These are phyloP conservation scores for Angomonas deanei DNA, from an alignment of 208 protist species.

Conservation along the genomic window DNA sequence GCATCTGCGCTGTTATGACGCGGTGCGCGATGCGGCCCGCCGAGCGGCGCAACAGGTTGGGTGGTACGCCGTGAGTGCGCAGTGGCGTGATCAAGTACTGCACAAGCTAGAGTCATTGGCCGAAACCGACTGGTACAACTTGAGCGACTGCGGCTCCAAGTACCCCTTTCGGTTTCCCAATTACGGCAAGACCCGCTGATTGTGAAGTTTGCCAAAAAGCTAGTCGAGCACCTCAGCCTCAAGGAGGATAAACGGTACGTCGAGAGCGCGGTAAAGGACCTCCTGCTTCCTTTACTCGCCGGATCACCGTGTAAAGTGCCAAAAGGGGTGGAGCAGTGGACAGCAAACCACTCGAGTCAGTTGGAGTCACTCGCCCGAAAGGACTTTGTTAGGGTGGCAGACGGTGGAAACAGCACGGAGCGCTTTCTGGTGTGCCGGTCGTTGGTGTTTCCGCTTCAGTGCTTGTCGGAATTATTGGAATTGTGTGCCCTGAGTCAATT, in stretches of 20 bases:
- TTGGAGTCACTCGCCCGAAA: not conserved
- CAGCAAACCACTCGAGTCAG: not conserved
- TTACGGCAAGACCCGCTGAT: slow-evolving; percentile 45
- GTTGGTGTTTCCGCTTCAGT: slow-evolving; percentile 82
- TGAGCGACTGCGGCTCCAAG: slow-evolving; percentile 25
- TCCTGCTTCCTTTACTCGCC: slow-evolving; percentile 25
- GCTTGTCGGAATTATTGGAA: slow-evolving; percentile 61
- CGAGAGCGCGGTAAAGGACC: slow-evolving; percentile 13
- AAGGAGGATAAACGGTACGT: slow-evolving; percentile 21
- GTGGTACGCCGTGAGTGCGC: slow-evolving; percentile 77
- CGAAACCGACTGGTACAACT: slow-evolving; percentile 65
- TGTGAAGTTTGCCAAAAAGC: slow-evolving; percentile 41
- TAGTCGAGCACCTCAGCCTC: slow-evolving; percentile 23
- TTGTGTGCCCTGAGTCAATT: slow-evolving; percentile 47
- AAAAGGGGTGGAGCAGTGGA: not conserved
- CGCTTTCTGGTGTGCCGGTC: slow-evolving; percentile 16
- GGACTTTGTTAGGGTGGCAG: not conserved
- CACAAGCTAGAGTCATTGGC: slow-evolving; percentile 47
- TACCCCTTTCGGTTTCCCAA: slow-evolving; percentile 59
- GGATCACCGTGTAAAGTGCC: not conserved
- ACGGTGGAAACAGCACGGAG: not conserved
- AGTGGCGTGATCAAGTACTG: slow-evolving; percentile 79
- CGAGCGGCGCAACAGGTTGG: slow-evolving; percentile 50
- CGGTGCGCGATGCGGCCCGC: slow-evolving; percentile 28
- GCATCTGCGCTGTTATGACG: slow-evolving; percentile 22